Evolutionary conservation across 257 asterid species (phyloP).

Genomic region (Nicotiana undulata): DNA sequence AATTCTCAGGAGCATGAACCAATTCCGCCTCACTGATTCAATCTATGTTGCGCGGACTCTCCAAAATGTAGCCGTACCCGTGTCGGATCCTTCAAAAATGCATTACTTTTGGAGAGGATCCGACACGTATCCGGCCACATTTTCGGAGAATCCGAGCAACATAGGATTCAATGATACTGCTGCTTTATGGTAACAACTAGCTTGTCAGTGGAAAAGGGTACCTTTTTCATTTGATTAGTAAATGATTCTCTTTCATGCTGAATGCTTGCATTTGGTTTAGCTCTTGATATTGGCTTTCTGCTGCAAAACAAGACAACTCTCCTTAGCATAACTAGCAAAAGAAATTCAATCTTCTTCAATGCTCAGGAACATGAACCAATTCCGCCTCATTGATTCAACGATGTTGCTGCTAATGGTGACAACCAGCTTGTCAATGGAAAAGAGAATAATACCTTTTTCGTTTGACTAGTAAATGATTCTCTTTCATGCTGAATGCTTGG

Average conservation of each 20-base stretch:
- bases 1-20: neutral
- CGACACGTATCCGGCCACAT: no score
- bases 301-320: conserved; percentile 28
- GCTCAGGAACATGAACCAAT: no score
- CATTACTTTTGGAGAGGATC: no score
- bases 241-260: conserved; percentile 17
- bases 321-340: neutral
- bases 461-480: conserved; percentile 22
- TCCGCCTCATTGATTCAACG: neutral
- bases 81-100: no score
- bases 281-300: conserved; percentile 30
- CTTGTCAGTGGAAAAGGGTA: conserved; percentile 9
- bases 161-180: neutral
- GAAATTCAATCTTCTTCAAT: no score
- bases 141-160: no score
- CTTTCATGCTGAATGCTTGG: conserved; percentile 21
- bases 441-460: conserved; percentile 33
- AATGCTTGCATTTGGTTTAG: conserved; percentile 20
- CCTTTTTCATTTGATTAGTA: conserved; percentile 37
- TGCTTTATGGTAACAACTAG: neutral
- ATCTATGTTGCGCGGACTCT: neutral
- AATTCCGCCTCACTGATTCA: neutral
- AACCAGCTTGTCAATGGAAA: neutral
- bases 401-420: neutral
- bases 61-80: no score